These are phyloP conservation scores for Ilex paraguariensis DNA, from an alignment of 305 asterid genomes.

Conservation along the genomic window DNA sequence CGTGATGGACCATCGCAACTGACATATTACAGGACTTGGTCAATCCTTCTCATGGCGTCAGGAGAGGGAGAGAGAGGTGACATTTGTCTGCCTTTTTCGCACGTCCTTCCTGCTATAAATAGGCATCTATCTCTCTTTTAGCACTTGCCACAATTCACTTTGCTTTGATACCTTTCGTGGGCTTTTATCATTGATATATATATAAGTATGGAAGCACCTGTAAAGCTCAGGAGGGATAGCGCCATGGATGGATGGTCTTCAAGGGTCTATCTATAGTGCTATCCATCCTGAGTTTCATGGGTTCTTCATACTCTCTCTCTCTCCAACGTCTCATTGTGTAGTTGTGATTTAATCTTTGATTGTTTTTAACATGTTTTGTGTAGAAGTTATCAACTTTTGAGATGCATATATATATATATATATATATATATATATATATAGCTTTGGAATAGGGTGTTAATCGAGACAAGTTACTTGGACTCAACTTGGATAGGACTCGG, in stretches of 20 bases:
- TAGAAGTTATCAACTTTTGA: no score
- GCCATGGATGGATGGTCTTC: neutral
- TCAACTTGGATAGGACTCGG: no score
- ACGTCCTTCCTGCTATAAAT: neutral
- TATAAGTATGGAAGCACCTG: neutral
- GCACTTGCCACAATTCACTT: neutral
- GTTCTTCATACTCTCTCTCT: neutral
- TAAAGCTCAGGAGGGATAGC: slow-evolving; percentile 21
- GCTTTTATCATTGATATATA: neutral
- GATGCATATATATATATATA: no score
- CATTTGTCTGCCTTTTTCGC: neutral
- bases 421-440: no score
- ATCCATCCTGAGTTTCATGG: slow-evolving; percentile 1
- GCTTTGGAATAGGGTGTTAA: no score
- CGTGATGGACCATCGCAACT: neutral
- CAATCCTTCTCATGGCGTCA: neutral
- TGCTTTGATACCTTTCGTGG: neutral
- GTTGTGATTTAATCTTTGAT: no score
- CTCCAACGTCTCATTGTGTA: no score
- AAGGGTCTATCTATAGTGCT: neutral
- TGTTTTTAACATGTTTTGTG: no score
- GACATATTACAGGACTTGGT: neutral
- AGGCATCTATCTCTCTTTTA: neutral
- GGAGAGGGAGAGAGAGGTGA: neutral
- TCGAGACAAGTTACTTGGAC: no score